Evolutionary conservation across 352 stramenopile genomes (phyloP), one percentile per base, ranked within the genome.

Genomic region (Globisporangium camurandrum): DNA sequence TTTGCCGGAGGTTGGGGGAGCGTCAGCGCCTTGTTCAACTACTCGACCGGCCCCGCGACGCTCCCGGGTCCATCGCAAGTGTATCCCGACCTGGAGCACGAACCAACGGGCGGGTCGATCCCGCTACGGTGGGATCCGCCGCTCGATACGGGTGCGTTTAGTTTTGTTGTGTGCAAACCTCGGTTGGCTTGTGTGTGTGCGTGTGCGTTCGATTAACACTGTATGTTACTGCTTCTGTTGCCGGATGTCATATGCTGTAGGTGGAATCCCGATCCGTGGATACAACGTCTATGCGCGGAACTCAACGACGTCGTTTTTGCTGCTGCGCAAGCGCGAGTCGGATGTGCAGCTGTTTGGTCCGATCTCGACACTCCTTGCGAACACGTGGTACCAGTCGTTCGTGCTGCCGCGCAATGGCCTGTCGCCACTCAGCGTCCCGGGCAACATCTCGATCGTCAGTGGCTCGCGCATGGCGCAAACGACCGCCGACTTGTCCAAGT

Each of bases 81-180:
- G 1, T 33, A 62, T 19, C 26, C 42, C 12, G 48, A 59, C 1
- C 26, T 57, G 1, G 66, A 54, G 27, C 41, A 46, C 39, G 23
- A 43, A 0, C 36, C 68, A 0, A 84, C 77, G 0, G 77, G 75
- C n/a, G 77, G 77, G 4, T 67, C 70, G 26, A 57, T 89, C n/a
- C 64, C 59, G 44, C 40, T 84, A 8, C 56, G 59, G 16, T 89
- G 75, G 75, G 49, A 69, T 24, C 20, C 56, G 0, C 75, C 77
- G 20, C 22, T 65, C 0, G 77, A 89, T 34, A 80, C 64, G 23
- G 76, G 75, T 67, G 56, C 33, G 22, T 42, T 45, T 1, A 30
- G 4, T 59, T 2, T 28, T 33, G 16, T 27, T 16, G 3, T 37
- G 8, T 14, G n/a, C n/a, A n/a, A n/a, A n/a, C n/a, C n/a, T n/a